Base-by-base conservation (phyloP, 192 early-diverging fungal genomes). In the Gigaspora rosea region DNA sequence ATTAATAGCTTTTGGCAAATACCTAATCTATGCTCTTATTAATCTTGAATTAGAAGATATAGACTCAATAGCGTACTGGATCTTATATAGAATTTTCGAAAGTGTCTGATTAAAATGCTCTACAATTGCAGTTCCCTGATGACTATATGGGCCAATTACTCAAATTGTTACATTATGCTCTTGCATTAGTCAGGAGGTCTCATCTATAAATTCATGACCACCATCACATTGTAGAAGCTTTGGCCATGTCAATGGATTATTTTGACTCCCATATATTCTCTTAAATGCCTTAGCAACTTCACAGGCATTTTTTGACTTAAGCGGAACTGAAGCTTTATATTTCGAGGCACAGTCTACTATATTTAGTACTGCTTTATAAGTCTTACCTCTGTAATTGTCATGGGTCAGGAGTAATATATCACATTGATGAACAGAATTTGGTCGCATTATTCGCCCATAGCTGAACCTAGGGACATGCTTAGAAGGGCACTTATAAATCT, bases 121-220 rank as follows among this genome's bases (percentile, higher is more conserved):
- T 0, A 66, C 64, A 41, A 66, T 0, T 20, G 64, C 64, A 13
- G 41, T 0, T 8, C 64, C 35, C 0, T 11, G 20, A 41, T 65
- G 64, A 36, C 1, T 2, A 0, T 65, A 66, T 12, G 16, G 64
- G 13, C 64, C 64, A 41, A 66, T 41, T 1, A 66, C 64, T 66
- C 64, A 35, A 66, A 66, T 66, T 66, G 64, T 66, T 46, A 66
- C 64, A 41, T 11, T 33, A 66, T 66, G 27, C 32, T 27, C 64
- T 66, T 66, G 32, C 64, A 66, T 8, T 66, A 66, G 13, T 66
- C 41, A 1, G 7, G 41, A 41, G 41, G 41, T 41, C 41, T 41
- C 5, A 41, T 2, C 41, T 2, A 41, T 41, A 41, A 41, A 41
- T 41, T 41, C 41, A 41, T 2, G 41, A 6, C 41, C 7, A 0